Base-by-base conservation (phyloP, 1,284 basidiomycete species). In the Wolfiporia cocos region DNA sequence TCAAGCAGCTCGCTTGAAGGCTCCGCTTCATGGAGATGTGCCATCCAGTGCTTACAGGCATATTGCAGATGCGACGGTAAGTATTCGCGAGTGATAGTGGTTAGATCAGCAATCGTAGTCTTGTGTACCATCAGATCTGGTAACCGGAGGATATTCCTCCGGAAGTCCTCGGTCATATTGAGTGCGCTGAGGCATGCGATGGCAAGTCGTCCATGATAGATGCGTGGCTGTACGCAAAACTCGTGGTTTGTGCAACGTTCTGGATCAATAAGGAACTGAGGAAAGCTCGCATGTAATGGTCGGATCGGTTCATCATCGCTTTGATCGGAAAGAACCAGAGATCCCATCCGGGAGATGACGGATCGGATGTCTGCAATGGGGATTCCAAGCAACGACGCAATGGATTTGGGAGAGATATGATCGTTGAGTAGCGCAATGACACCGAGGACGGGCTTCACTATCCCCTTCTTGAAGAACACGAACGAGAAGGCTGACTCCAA, bases 281-380 rank as follows among this genome's bases (percentile, higher is more conserved):
- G 42, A 31, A 44, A 44, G 17, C 36, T 44, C 12, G 42, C 36
- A 18, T 44, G 42, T 18, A 44, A 24, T 11, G 36, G 42, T 6
- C 37, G 29, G 14, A 44, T 41, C 17, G n/a, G 22, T 11, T 15
- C 26, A 14, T 33, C 17, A 15, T 7, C 31, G 26, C 14, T 14
- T 29, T 9, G 7, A 7, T 33, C 31, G 31, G 17, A 15, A 10
- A 33, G 18, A 17, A 40, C 24, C 12, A 23, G n/a, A 10, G 20
- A 15, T n/a, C 32, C 43, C n/a, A 23, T 11, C 23, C 23, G 17
- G 10, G 28, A 3, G 11, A 44, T 31, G 6, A 44, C 34, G 4
- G 38, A 41, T 11, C 20, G 22, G 4, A 44, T 38, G 10, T 32
- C 38, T 4, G 22, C 26, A 4, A 40, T 24, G 5, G 37, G 7